phyloP scores from a whole-genome alignment of 2,329 filamentous ascomycete genomes.

The Cyphellophora europaea region DNA sequence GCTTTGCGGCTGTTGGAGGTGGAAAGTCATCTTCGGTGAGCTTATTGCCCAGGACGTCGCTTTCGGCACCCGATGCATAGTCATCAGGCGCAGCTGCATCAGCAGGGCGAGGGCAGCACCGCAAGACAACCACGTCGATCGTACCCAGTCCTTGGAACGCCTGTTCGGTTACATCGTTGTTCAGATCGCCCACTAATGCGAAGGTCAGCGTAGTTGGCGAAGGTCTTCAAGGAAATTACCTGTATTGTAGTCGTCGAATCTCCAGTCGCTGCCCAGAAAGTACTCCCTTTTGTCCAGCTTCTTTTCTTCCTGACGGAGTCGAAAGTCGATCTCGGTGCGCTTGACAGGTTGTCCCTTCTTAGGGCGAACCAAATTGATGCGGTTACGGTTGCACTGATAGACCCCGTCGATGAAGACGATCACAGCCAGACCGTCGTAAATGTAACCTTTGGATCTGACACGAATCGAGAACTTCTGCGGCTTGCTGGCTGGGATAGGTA shows the following conservation, averaged over 20 bases:
- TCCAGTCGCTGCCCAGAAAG: constrained; percentile 42
- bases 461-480: constrained; percentile 38
- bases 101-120: constrained; percentile 14
- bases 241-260: constrained; percentile 40
- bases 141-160: constrained; percentile 22
- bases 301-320: constrained; percentile 46
- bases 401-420: constrained; percentile 49
- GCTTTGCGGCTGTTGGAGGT: too few relatives aligned
- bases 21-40: constrained; percentile 1
- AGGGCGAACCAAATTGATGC: constrained; percentile 30
- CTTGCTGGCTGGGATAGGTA: constrained; percentile 34
- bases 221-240: constrained; percentile 25
- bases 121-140: constrained; percentile 23
- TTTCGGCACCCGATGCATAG: constrained; percentile 16
- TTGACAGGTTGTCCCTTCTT: constrained; percentile 18
- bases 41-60: constrained; percentile 9
- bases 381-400: constrained; percentile 49
- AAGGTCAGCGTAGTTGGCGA: too few relatives aligned
- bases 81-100: constrained; percentile 6
- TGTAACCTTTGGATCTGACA: constrained; percentile 40
- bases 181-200: too few relatives aligned
- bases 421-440: constrained; percentile 43
- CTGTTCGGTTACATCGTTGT: constrained; percentile 8
- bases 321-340: constrained; percentile 37
- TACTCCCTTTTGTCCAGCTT: constrained; percentile 35